Evolutionary conservation across 2,329 filamentous ascomycete genomes (phyloP), one percentile per base, ranked within the genome.

Genomic region (Xylariomycetidae sp.): DNA sequence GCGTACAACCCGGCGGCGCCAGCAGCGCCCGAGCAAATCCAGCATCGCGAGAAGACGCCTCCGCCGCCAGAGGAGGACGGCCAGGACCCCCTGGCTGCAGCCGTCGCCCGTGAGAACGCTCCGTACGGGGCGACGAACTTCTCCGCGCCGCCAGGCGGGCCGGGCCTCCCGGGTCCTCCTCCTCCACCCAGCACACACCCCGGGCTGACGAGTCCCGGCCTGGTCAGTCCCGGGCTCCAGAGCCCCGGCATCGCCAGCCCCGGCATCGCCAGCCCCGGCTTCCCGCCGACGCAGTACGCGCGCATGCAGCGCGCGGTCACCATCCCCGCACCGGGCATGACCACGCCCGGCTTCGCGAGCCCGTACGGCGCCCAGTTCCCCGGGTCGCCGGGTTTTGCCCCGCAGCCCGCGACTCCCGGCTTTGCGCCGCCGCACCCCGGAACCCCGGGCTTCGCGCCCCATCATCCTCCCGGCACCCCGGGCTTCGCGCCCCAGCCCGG

Each of bases 1-100:
- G 74, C 82, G 3, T 89, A 89, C 53, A 89, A 89, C 52, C 85
- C 85, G 3, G 84, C 85, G 1, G 83, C 84, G 2, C 85, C 85
- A 4, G 71, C 82, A 0, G 82, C 82, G 0, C 82, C 84, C 1
- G 84, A 89, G 55, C 68, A 74, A 15, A 77, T 88, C 32, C 67
- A 72, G 14, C 76, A 85, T 54, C 72, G 85, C 29, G 85, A 89
- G 57, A 88, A 88, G 68, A 90, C 85, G 1, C 85, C 85, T 1
- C 85, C 76, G 3, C 75, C 85, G 4, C 82, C 81, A 4, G 74
- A 79, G 20, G 84, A 88, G 47, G 76, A 68, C 24, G 73, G 68
- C 10, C 61, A 67, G 3, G 73, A 78, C 45, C 76, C 76, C 3
- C 58, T 81, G 15, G 68, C 70, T 4, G 71, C 73, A 31, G 74